phyloP scores from a whole-genome alignment of 768 basidiomycete species.

The Kwoniella mangroviensis region DNA sequence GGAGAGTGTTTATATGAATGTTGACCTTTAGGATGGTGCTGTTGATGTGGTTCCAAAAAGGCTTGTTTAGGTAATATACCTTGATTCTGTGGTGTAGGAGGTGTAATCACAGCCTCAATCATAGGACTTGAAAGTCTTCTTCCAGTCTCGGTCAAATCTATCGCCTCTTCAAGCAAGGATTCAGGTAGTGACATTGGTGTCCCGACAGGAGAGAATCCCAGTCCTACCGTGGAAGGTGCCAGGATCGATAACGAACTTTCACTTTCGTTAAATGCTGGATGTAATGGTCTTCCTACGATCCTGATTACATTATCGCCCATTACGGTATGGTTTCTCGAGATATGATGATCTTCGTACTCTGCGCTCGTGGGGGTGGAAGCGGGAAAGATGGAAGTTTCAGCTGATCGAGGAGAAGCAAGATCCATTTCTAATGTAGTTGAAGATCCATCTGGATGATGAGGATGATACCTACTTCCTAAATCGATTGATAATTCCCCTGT shows the following conservation, averaged over 20 bases:
- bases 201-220: slow-evolving; percentile 20
- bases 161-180: slow-evolving; percentile 27
- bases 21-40: too few species aligned
- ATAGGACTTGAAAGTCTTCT: slow-evolving; percentile 7
- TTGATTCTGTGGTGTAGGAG: slow-evolving; percentile 14
- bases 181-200: slow-evolving; percentile 35
- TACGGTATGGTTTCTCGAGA: background rate
- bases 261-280: slow-evolving; percentile 21
- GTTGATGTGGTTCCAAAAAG: background rate
- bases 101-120: slow-evolving; percentile 5
- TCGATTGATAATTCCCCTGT: slow-evolving; percentile 31
- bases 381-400: slow-evolving; percentile 28
- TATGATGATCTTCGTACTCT: background rate
- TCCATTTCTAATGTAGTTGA: background rate
- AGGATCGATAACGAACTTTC: slow-evolving; percentile 20
- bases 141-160: slow-evolving; percentile 26
- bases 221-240: slow-evolving; percentile 21
- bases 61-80: slow-evolving; percentile 5
- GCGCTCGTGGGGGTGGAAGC: slow-evolving; percentile 15
- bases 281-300: slow-evolving; percentile 20
- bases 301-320: slow-evolving; percentile 1
- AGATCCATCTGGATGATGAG: background rate
- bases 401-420: slow-evolving; percentile 14
- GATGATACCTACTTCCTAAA: slow-evolving; percentile 25
- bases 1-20: background rate